phyloP scores from a whole-genome alignment of 148 eudicot genomes.

The Rhododendron mucronatum region DNA sequence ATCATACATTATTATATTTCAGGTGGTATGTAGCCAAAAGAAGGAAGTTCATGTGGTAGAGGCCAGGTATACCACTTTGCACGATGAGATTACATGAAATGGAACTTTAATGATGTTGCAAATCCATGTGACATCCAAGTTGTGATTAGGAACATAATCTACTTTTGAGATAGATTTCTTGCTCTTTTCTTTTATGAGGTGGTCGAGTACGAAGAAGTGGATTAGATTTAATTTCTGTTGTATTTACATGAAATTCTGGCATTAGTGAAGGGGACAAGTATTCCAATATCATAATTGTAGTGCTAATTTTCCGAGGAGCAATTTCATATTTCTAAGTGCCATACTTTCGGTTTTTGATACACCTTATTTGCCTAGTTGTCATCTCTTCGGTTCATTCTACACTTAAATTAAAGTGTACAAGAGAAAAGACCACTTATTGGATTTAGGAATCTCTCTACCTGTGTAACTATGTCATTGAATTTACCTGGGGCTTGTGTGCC shows the following conservation, averaged over 20 bases:
- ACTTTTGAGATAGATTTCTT: neutral
- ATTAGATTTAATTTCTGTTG: neutral
- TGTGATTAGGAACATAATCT: neutral
- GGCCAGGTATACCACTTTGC: constrained; percentile 53
- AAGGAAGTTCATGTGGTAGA: constrained; percentile 46
- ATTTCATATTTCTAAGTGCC: neutral
- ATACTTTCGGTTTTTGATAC: neutral
- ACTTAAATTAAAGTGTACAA: neutral
- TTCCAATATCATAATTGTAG: neutral
- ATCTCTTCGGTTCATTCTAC: neutral
- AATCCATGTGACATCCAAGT: neutral
- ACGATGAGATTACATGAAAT: neutral
- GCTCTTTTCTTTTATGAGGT: neutral
- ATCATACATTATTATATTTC: constrained; percentile 8
- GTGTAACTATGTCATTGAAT: neutral
- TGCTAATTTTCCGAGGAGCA: neutral
- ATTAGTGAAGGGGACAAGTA: neutral
- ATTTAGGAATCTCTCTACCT: neutral
- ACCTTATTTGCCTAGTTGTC: neutral
- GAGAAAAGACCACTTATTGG: neutral
- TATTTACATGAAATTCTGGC: neutral
- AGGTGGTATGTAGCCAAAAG: constrained; percentile 59
- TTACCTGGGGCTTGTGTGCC: neutral
- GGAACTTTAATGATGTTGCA: neutral
- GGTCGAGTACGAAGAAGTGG: neutral